These are phyloP conservation scores for Zoysia matrella DNA, from an alignment of 202 grass and related monocot species.

Conservation along the genomic window DNA sequence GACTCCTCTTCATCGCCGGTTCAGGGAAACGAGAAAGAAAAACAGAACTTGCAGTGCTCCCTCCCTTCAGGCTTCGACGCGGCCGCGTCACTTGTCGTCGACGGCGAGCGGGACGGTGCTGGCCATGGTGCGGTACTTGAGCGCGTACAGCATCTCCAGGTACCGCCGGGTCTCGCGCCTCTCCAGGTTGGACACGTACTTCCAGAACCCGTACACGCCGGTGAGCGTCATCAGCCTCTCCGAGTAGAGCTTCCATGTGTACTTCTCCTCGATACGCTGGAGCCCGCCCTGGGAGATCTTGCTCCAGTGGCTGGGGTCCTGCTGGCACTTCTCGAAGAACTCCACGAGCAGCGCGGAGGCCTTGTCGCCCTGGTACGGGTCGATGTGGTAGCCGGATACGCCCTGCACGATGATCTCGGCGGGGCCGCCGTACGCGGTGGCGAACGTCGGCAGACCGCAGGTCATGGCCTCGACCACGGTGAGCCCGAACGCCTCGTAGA, in stretches of 20 bases:
- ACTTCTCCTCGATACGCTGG: conserved; percentile 97
- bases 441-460: conserved; percentile 91
- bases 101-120: conserved; percentile 83
- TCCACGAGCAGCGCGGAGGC: conserved; percentile 77
- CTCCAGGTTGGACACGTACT: conserved; percentile 98
- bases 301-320: conserved; percentile 69
- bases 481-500: conserved; percentile 94
- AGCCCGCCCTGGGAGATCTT: conserved; percentile 84
- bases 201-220: conserved; percentile 98
- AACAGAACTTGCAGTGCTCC: conserved; percentile 39
- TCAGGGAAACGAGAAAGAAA: conserved; percentile 5
- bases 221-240: conserved; percentile 52
- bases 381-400: conserved; percentile 90
- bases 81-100: conserved; percentile 59
- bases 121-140: conserved; percentile 95
- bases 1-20: conserved; percentile 44
- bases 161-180: conserved; percentile 94
- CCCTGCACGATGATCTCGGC: conserved; percentile 96
- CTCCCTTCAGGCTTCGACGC: conserved; percentile 14
- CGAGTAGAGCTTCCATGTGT: conserved; percentile 98
- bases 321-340: conserved; percentile 86
- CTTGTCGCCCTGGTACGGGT: conserved; percentile 95
- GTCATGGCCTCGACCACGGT: conserved; percentile 95
- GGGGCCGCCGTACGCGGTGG: conserved; percentile 83
- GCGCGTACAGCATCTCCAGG: conserved; percentile 99